Percentiles rank a stretch among this genome's conserved stretches.
Evolutionary conservation across 192 early-diverging fungal species (phyloP).

Genomic region (Spinellus fusiger): DNA sequence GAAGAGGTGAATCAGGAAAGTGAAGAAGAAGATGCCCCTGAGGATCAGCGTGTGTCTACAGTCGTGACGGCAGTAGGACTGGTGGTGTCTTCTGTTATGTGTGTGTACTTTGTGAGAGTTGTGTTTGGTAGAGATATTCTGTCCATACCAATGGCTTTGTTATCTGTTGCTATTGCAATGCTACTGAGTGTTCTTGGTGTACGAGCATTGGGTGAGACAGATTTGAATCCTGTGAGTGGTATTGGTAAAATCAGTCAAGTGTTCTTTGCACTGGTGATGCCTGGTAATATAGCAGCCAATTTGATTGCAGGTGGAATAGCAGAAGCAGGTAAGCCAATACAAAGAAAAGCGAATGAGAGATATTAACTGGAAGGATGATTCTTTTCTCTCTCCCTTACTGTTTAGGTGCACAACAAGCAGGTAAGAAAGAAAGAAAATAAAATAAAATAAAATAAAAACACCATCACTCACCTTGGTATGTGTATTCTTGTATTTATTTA

Average conservation of each 20-base stretch:
- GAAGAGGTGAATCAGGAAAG: conserved; percentile 17
- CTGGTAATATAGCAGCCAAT: conserved; percentile 66
- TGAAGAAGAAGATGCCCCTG: conserved; percentile 39
- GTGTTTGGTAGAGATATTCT: conserved; percentile 58
- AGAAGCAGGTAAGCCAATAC: conserved; percentile 45
- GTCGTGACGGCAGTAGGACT: conserved; percentile 62
- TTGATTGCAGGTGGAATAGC: conserved; percentile 75
- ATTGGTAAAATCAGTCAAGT: conserved; percentile 85
- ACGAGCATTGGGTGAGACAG: conserved; percentile 77
- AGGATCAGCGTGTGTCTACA: conserved; percentile 52
- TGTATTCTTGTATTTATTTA: too few species aligned
- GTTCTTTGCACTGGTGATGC: conserved; percentile 71
- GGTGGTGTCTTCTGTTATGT: conserved; percentile 50
- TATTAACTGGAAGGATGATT: not conserved
- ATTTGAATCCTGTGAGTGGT: conserved; percentile 76
- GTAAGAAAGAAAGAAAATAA: not conserved
- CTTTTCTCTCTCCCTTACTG: not conserved
- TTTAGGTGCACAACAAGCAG: conserved; percentile 52
- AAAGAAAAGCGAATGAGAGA: not conserved
- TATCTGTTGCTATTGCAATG: conserved; percentile 68
- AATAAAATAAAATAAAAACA: too few species aligned
- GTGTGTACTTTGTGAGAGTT: conserved; percentile 53
- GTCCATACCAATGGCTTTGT: conserved; percentile 55
- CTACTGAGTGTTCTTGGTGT: conserved; percentile 75
- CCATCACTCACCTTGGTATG: not conserved